These are phyloP conservation scores for Suillus cothurnatus DNA, from an alignment of 768 basidiomycete species.

Conservation along the genomic window DNA sequence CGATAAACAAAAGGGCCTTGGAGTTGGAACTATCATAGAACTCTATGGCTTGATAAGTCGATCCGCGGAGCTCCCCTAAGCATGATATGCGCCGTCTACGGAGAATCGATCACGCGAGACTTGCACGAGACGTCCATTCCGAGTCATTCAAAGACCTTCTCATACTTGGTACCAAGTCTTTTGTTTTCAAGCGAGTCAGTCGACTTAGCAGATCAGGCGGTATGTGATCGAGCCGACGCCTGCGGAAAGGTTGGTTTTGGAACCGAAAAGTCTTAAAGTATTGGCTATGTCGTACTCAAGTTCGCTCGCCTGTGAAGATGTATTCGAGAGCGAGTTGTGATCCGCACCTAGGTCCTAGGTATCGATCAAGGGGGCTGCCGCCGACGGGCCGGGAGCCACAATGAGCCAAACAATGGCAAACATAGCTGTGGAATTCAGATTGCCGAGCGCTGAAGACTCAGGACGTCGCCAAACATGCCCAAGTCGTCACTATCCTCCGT, in stretches of 20 bases:
- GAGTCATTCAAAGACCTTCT: neutral
- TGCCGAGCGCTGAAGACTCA: neutral
- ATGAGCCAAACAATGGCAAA: constrained; percentile 25
- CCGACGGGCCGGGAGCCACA: constrained; percentile 9
- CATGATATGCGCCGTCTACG: neutral
- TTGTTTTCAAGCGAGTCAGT: constrained; percentile 1
- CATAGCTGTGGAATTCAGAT: neutral
- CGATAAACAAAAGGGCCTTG: neutral
- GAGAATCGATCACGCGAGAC: neutral
- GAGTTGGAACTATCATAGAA: neutral
- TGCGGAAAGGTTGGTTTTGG: neutral
- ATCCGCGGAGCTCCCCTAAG: constrained; percentile 1
- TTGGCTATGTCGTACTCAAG: neutral
- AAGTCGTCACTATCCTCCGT: constrained; percentile 77
- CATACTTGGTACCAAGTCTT: neutral
- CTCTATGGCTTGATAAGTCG: neutral
- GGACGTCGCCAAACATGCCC: constrained; percentile 32
- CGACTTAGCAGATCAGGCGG: neutral
- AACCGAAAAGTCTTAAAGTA: neutral
- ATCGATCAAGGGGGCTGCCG: neutral
- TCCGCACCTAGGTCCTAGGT: neutral
- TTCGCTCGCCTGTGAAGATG: constrained; percentile 2
- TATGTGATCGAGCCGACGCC: neutral
- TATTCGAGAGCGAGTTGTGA: neutral
- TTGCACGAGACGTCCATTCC: constrained; percentile 1